These are phyloP conservation scores for Fraxinus pennsylvanica DNA, from an alignment of 257 asterid genomes.

Conservation along the genomic window DNA sequence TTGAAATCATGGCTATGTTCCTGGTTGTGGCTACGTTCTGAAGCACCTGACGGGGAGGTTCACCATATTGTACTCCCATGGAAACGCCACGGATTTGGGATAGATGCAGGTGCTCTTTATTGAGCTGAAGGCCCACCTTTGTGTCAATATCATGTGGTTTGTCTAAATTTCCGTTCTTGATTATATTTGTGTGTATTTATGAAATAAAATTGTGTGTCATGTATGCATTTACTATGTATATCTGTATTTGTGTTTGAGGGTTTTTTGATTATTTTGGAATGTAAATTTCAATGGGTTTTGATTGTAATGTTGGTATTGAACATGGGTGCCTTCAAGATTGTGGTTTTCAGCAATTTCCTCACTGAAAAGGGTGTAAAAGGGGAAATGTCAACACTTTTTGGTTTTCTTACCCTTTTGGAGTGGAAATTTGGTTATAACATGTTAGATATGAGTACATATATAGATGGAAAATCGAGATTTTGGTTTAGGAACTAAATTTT, in stretches of 20 bases:
- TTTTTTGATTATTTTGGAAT: neutral
- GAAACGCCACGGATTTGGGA: no score
- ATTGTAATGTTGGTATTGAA: conserved; percentile 18
- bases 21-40: conserved; percentile 32
- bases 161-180: neutral
- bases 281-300: conserved; percentile 24
- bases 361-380: conserved; percentile 1
- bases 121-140: conserved; percentile 96
- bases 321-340: conserved; percentile 8
- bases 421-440: conserved; percentile 4
- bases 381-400: neutral
- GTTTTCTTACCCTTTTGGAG: conserved; percentile 17
- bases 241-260: neutral
- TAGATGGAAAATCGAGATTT: conserved; percentile 3
- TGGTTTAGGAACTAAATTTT: neutral
- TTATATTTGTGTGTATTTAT: neutral
- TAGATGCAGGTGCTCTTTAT: conserved; percentile 79
- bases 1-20: no score
- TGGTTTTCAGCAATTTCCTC: conserved; percentile 20
- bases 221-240: neutral
- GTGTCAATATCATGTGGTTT: conserved; percentile 94
- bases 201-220: neutral
- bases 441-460: neutral
- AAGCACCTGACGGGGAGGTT: no score
- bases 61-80: no score